A percentile compares a stretch with the other conserved stretches of the same genome.
phyloP scores from a whole-genome alignment of 352 stramenopile species.

The Phytophthora crassamura region DNA sequence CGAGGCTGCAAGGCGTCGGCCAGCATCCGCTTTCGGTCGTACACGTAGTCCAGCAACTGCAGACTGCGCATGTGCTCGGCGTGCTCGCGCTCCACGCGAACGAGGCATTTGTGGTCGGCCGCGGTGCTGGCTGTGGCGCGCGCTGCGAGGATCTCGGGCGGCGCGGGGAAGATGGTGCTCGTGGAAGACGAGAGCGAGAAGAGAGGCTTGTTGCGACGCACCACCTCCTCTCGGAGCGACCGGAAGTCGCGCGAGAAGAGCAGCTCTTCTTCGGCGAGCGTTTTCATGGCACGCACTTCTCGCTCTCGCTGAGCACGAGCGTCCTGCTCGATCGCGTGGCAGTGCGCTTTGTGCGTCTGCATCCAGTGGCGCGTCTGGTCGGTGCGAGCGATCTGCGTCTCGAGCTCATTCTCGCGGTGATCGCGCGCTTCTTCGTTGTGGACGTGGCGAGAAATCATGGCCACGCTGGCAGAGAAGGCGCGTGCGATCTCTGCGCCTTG shows the following conservation, averaged over 20 bases:
- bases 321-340: conserved; percentile 56
- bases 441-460: conserved; percentile 80
- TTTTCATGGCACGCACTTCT: conserved; percentile 69
- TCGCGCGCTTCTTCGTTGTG: conserved; percentile 72
- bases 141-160: conserved; percentile 70
- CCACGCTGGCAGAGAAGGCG: conserved; percentile 69
- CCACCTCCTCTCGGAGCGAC: conserved; percentile 50
- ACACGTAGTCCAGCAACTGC: conserved; percentile 77
- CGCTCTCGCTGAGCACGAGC: conserved; percentile 35
- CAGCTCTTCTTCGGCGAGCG: conserved; percentile 57
- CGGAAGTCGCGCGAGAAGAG: conserved; percentile 50
- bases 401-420: conserved; percentile 44
- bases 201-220: conserved; percentile 53
- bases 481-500: conserved; percentile 61
- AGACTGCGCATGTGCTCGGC: conserved; percentile 72
- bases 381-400: conserved; percentile 51
- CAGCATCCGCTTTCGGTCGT: conserved; percentile 64
- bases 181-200: conserved; percentile 72
- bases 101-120: conserved; percentile 48
- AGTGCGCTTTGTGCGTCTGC: conserved; percentile 62
- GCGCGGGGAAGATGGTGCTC: conserved; percentile 72
- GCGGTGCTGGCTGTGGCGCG: conserved; percentile 60
- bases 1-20: conserved; percentile 54
- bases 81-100: conserved; percentile 62
- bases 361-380: conserved; percentile 57